Evolutionary conservation across 2,329 filamentous ascomycete species (phyloP).

Genomic region (Ceratocystiopsis minuta): DNA sequence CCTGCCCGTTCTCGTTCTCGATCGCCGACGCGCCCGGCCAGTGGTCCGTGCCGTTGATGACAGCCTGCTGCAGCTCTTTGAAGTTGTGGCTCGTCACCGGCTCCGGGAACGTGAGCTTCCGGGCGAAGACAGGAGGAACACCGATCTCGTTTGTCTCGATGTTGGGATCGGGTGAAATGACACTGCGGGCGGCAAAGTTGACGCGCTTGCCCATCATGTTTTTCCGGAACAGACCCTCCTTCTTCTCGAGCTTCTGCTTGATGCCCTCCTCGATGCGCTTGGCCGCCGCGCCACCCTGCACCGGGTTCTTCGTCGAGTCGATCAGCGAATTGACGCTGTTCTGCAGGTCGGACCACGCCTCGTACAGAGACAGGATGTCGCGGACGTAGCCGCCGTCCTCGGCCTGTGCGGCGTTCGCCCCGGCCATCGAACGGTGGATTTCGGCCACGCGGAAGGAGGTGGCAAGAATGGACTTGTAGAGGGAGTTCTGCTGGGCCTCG

Average conservation of each 20-base stretch:
- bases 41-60: conserved; percentile 82
- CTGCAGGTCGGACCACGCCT: conserved; percentile 68
- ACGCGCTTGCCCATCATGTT: conserved; percentile 99
- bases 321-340: conserved; percentile 85
- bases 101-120: conserved; percentile 89
- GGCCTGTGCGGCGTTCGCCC: conserved; percentile 12
- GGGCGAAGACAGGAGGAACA: conserved; percentile 93
- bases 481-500: conserved; percentile 72
- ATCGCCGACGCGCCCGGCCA: conserved; percentile 92
- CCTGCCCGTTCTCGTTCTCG: conserved; percentile 86
- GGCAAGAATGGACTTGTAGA: conserved; percentile 72
- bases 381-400: conserved; percentile 12
- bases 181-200: conserved; percentile 91
- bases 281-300: conserved; percentile 61
- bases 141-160: conserved; percentile 99
- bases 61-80: conserved; percentile 84
- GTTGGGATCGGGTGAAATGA: conserved; percentile 95
- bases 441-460: conserved; percentile 55
- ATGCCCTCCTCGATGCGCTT: conserved; percentile 79
- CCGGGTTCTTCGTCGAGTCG: conserved; percentile 71
- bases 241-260: conserved; percentile 96
- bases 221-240: conserved; percentile 93
- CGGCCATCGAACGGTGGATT: conserved; percentile 51
- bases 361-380: conserved; percentile 60
- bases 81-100: conserved; percentile 96